Evolutionary conservation across 1,284 basidiomycete species (phyloP), one percentile per base, ranked within the genome.

Genomic region (Rugosomyces carneus): DNA sequence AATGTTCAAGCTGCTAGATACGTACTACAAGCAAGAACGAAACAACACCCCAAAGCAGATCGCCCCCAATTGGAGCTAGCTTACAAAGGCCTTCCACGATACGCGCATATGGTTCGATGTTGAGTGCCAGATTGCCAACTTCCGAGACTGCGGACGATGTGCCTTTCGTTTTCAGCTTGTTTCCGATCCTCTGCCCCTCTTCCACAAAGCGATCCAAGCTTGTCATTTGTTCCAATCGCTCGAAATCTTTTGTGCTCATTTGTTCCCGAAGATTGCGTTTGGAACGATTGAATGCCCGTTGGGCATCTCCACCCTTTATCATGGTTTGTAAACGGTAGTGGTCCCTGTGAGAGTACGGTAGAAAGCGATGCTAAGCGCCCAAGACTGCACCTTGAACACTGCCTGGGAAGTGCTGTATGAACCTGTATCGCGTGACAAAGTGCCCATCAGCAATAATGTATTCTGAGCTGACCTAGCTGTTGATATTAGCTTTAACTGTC

Each of bases 21-120:
- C 32, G 6, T 24, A 49, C 43, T 34, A 41, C 39, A 1, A 49
- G 15, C 10, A 45, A n/a, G 16, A 42, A 49, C 1, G 44, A 38
- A 7, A 49, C 40, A n/a, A 40, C 39, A 3, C 43, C 23, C 48
- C 48, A 49, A 15, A 49, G 42, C 13, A 49, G 18, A 9, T 42
- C 36, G 1, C 48, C 48, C 20, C 32, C 44, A 0, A 10, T 20
- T 8, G 48, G 48, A 9, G 34, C 20, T n/a, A 24, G 8, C 32
- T 49, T 42, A 19, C 43, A 45, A 10, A 34, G 37, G 3, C 36
- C 43, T 32, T 39, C 35, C 5, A 49, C 1, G 3, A 49, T 20
- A n/a, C 11, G 7, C 10, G 44, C 35, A 18, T 42, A 49, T 18
- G 44, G 40, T 15, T 49, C 13, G 1, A 45, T 34, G 5, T 15